Evolutionary conservation across 2,329 filamentous ascomycete species (phyloP).

Genomic region (Talaromyces sp.): DNA sequence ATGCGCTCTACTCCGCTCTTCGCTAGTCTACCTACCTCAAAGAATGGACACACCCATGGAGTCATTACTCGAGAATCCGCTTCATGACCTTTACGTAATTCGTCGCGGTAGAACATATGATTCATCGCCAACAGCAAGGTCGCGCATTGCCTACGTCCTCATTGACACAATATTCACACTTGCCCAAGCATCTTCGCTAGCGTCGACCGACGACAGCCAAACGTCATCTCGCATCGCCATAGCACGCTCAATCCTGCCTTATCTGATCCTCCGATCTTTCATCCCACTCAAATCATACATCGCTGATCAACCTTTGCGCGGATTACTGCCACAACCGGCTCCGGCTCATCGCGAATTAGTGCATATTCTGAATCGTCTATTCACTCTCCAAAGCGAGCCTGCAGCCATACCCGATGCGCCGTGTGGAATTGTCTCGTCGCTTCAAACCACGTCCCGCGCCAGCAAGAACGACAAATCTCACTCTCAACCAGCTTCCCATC

Average conservation of each 20-base stretch:
- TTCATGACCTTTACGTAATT: constrained; percentile 60
- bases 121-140: constrained; percentile 60
- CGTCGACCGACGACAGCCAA: constrained; percentile 29
- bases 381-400: constrained; percentile 65
- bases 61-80: constrained; percentile 47
- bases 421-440: constrained; percentile 3
- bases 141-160: constrained; percentile 73
- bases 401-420: constrained; percentile 58
- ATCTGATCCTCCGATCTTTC: constrained; percentile 75
- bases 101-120: constrained; percentile 71
- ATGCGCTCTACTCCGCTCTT: constrained; percentile 73
- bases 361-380: constrained; percentile 64
- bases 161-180: constrained; percentile 74
- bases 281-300: constrained; percentile 80
- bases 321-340: constrained; percentile 81
- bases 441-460: background rate
- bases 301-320: constrained; percentile 84
- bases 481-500: constrained; percentile 41
- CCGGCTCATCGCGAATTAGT: constrained; percentile 74
- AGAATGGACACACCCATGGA: constrained; percentile 54
- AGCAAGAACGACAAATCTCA: background rate
- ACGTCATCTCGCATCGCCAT: constrained; percentile 53
- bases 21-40: constrained; percentile 71
- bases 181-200: constrained; percentile 45
- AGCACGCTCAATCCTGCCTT: constrained; percentile 71